These are phyloP conservation scores for Solanum megistacrolobum DNA, from an alignment of 257 asterid species.

Conservation along the genomic window DNA sequence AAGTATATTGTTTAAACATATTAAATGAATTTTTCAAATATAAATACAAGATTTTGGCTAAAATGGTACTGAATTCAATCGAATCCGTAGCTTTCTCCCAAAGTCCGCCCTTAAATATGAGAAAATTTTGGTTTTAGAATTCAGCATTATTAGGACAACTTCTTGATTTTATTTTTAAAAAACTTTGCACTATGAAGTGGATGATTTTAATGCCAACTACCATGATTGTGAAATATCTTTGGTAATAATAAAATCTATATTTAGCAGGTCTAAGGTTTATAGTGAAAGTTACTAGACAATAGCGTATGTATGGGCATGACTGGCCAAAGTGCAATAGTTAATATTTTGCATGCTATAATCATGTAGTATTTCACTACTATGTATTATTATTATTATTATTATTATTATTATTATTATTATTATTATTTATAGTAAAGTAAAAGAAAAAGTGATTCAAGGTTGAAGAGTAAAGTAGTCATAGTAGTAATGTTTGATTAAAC, in stretches of 20 bases:
- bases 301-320: neutral
- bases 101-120: neutral
- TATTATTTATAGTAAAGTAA: neutral
- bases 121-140: neutral
- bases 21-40: neutral
- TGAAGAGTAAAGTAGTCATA: conserved; percentile 10
- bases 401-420: neutral
- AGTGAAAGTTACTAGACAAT: neutral
- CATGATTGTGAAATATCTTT: neutral
- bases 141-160: neutral
- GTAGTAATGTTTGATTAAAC: neutral
- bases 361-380: neutral
- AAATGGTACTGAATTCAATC: neutral
- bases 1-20: neutral
- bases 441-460: neutral
- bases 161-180: neutral
- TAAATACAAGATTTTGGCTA: fast-evolving
- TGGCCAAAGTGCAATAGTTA: neutral
- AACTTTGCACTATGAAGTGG: neutral
- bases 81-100: neutral
- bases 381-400: neutral
- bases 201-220: neutral
- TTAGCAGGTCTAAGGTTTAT: neutral
- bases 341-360: conserved; percentile 1
- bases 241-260: neutral